Conservation (phyloP, 2,329 filamentous ascomycete species). For the Didymella segeticola region DNA sequence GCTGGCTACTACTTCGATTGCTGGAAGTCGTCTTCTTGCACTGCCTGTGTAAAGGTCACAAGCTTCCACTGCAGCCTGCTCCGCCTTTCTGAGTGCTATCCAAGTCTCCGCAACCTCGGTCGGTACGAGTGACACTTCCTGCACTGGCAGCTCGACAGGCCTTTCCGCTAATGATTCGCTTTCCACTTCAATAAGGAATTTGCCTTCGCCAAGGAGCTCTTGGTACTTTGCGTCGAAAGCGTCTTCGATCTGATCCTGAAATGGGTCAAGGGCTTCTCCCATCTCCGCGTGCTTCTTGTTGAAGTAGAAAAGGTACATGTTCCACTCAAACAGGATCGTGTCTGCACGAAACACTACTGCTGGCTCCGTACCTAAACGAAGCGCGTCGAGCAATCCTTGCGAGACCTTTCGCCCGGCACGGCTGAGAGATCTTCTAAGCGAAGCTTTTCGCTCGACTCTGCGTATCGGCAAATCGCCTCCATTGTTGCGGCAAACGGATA, state of each 20-base stretch:
- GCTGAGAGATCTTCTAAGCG: neutral
- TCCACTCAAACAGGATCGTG: neutral
- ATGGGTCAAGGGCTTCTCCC: neutral
- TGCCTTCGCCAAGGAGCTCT: slow-evolving; percentile 3
- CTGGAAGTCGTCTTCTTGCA: neutral
- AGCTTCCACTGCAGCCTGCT: neutral
- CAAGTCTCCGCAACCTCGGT: neutral
- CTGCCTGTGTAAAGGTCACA: slow-evolving; percentile 1
- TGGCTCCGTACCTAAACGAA: neutral
- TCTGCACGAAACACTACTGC: neutral
- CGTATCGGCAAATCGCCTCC: neutral
- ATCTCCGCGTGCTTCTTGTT: neutral
- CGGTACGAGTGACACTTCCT: neutral
- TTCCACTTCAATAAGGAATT: slow-evolving; percentile 1
- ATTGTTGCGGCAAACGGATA: neutral
- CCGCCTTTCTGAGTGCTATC: neutral
- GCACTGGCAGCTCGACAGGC: neutral
- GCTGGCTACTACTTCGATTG: neutral
- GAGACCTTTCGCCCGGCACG: neutral
- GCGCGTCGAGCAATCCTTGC: neutral
- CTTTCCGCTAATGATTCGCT: neutral
- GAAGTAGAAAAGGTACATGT: neutral
- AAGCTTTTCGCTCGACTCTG: neutral
- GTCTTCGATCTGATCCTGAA: slow-evolving; percentile 3
- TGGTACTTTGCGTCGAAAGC: slow-evolving; percentile 7